Evolutionary conservation across 2,329 filamentous ascomycete species (phyloP).

Genomic region (Alternaria incomplexa): DNA sequence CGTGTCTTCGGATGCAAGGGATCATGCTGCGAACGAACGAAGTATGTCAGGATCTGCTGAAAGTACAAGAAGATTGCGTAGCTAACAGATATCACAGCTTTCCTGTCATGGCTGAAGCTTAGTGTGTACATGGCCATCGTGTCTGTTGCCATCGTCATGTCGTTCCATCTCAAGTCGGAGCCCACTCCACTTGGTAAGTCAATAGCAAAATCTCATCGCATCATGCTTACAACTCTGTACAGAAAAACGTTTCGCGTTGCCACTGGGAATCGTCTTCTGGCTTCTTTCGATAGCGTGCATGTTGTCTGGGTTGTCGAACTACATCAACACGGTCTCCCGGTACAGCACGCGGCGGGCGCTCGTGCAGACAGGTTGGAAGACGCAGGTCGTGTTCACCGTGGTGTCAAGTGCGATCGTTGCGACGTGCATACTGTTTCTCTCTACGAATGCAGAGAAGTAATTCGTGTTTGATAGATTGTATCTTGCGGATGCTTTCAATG

Average conservation of each 20-base stretch:
- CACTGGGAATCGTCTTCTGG: conserved; percentile 91
- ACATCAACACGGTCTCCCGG: conserved; percentile 80
- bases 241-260: conserved; percentile 79
- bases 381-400: conserved; percentile 70
- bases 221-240: conserved; percentile 37
- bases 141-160: conserved; percentile 86
- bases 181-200: conserved; percentile 53
- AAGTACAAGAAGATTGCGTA: background rate
- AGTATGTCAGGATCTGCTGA: conserved; percentile 48
- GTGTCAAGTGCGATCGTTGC: conserved; percentile 50
- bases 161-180: conserved; percentile 83
- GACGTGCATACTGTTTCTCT: conserved; percentile 50
- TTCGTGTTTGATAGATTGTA: conserved; percentile 4
- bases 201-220: background rate
- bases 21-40: conserved; percentile 80
- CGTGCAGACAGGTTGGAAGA: conserved; percentile 93
- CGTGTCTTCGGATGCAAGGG: conserved; percentile 73
- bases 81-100: conserved; percentile 55
- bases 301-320: conserved; percentile 79
- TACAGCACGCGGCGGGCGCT: conserved; percentile 81
- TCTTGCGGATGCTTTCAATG: background rate
- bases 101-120: conserved; percentile 89
- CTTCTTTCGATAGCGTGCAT: conserved; percentile 78
- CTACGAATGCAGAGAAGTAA: conserved; percentile 44
- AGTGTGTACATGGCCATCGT: conserved; percentile 91